Evolutionary conservation across 345 rosid species (phyloP), one percentile per base, ranked within the genome.

Genomic region (Bruguiera parviflora): DNA sequence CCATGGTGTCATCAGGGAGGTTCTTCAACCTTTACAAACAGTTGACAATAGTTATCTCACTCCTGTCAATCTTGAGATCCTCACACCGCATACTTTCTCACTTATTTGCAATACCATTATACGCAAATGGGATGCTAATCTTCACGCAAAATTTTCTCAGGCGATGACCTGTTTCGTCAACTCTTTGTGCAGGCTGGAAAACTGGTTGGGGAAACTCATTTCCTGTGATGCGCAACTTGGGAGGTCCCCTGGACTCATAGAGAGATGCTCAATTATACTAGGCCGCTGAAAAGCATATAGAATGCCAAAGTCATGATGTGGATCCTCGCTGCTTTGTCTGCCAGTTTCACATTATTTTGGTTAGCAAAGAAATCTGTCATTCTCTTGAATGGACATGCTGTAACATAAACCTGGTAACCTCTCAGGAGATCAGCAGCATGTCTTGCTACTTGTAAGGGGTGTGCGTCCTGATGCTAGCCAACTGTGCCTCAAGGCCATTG

Each of bases 251-350:
- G 46, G 49, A 58, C 79, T 71, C 43, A 80, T 71, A 21, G 92
- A 82, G 68, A 85, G 86, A 43, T 66, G 80, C 9, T 72, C 71
- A 58, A 87, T 83, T 31, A 87, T 83, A 77, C 82, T 73, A 64
- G 89, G 89, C 92, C 92, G 85, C 27, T 85, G 92, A 60, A 85
- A 87, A 29, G 88, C 92, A 53, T 87, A 84, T 6, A 76, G 71
- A 68, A 85, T 73, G 49, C 92, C 92, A 22, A 87, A 87, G 71
- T 84, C 89, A 64, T 66, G 19, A 87, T 79, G 73, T 87, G 92
- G 31, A 87, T 81, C 65, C 76, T 77, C 24, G 71, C 64, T 20
- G 80, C 79, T 51, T 85, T 77, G 70, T 80, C 79, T 9, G 86
- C 81, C 39, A 84, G 62, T 63, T 85, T 82, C 69, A 79, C 60